Percentiles rank a stretch among this genome's conserved stretches.
Conservation (phyloP, 106 monocot species). For the Cymbidium sinense region DNA sequence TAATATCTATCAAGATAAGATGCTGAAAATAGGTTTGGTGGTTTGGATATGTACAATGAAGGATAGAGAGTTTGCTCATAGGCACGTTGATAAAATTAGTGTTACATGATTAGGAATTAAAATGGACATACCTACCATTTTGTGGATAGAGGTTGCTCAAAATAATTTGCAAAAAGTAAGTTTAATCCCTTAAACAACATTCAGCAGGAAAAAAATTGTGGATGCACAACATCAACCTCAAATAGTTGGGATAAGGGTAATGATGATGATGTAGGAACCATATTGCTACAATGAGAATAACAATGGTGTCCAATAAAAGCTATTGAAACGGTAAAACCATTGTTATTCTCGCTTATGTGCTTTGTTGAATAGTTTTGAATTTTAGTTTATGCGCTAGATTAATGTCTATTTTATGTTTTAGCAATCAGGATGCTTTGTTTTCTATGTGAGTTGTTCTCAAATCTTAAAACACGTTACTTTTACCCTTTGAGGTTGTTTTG, state of each 20-base stretch:
- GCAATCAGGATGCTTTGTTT: not conserved
- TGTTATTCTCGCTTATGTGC: no score
- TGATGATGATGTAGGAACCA: not conserved
- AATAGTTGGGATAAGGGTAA: not conserved
- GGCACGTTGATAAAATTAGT: not conserved
- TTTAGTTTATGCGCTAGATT: not conserved
- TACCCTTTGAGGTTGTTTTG: not conserved
- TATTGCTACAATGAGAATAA: not conserved
- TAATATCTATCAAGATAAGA: no score
- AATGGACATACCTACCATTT: not conserved
- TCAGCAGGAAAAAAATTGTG: not conserved
- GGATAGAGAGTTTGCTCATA: not conserved
- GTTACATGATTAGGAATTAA: no score
- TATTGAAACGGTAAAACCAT: not conserved
- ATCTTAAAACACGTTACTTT: not conserved
- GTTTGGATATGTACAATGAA: not conserved
- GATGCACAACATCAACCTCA: not conserved
- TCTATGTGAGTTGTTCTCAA: slow-evolving; percentile 1
- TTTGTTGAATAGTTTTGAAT: no score
- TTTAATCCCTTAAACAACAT: not conserved
- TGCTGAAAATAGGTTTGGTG: not conserved
- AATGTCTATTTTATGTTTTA: not conserved
- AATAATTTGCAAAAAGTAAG: not conserved
- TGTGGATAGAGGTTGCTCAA: not conserved
- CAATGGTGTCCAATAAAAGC: not conserved